Base-by-base conservation (phyloP, 331 rosid species). In the Quercus phellos region DNA sequence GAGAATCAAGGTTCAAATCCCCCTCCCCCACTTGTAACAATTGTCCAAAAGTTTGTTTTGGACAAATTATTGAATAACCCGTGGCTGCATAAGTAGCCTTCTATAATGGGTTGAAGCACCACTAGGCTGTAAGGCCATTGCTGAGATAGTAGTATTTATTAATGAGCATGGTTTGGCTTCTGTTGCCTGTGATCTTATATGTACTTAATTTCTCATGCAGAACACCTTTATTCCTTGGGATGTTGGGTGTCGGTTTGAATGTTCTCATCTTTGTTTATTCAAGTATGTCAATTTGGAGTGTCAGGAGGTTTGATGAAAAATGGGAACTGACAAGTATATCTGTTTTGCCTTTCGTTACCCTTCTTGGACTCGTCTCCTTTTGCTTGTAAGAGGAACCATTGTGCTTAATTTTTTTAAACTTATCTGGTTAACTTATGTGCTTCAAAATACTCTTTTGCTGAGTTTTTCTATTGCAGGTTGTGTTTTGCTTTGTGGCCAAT, bases 401-500 rank as follows among this genome's bases (percentile, higher is more conserved):
- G 4, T 38, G 70, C 58, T 76, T 11, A 77, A 60, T 24, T 32
- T 60, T 53, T 82, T 71, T 51, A 74, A 64, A 69, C 61, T 79
- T 71, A 54, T 67, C 63, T 38, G 51, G 27, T 72, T 42, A 38
- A 38, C 46, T 38, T 38, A 21, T 71, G 21, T 34, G 72, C 80
- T 64, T 30, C 8, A 22, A 12, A 22, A 21, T 79, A 68, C 58
- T 75, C 73, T 74, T 80, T 82, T 63, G 35, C 82, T 84, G 70
- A 84, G 76, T 74, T 70, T 9, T 13, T 74, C 74, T 32, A 51
- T 78, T 76, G 56, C 77, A 95, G 99, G 84, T 85, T 95, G 79
- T 76, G 90, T 77, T 91, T 89, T 79, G 98, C 99, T 22, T 82
- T 95, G 78, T 94, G 99, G 99, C 99, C 99, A 76, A 90, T 94